Base-by-base conservation (phyloP, 169 alveolate genomes). In the Babesia bovis region DNA sequence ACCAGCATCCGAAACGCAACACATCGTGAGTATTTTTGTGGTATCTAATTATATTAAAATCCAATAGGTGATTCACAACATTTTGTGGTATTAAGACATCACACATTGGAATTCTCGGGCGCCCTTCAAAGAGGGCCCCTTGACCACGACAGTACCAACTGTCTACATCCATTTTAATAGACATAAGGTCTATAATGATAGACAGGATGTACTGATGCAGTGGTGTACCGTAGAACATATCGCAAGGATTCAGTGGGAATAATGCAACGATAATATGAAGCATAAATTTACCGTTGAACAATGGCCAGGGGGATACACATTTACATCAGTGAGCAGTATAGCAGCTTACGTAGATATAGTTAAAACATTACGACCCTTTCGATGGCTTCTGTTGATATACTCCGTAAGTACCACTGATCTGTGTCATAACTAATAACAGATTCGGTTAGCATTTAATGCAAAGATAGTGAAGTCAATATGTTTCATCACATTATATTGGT, bases 281-380 rank as follows among this genome's bases (percentile, higher is more conserved):
- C 57, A 28, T 35, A 21, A 15, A 23, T 75, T 75, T 40, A 33
- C 56, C 42, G 58, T 44, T 3, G 60, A 56, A 40, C 23, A 66
- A 41, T 66, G 66, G 70, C 72, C 85, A 0, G 30, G 44, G 21
- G 85, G 85, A 12, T 66, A 66, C 36, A 28, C 42, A 26, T 75
- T 75, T 36, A 51, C 60, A 4, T 49, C 73, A 9, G 41, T 15
- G 50, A 35, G 73, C 38, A 17, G 60, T 4, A 53, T 35, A 36
- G 26, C 52, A 23, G 1, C 6, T 2, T 44, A 12, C 49, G 23
- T 6, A 35, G 25, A 1, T 19, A 33, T n/a, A 10, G 30, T 63
- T 52, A 45, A 19, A n/a, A 42, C 49, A 23, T 26, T 63, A 47
- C 6, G 50, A 36, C 4, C 51, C n/a, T 12, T 28, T n/a, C 6